These are phyloP conservation scores for Jaltomata sinuosa DNA, from an alignment of 257 asterid species.

Conservation along the genomic window DNA sequence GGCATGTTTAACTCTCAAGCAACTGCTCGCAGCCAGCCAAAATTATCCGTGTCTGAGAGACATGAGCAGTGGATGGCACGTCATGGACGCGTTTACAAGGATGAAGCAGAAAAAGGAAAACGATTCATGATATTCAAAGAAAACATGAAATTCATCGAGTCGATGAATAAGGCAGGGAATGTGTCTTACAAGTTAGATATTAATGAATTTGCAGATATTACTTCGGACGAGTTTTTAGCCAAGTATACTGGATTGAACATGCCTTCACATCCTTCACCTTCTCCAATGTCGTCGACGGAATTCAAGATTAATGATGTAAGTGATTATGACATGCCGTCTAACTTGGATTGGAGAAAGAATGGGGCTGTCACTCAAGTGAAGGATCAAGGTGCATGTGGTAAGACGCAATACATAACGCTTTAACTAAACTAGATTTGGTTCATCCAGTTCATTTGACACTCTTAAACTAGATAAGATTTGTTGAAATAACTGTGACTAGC, in stretches of 20 bases:
- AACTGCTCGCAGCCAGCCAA: background rate
- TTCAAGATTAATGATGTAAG: constrained; percentile 1
- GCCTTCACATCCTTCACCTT: background rate
- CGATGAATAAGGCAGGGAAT: constrained; percentile 17
- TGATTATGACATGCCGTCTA: background rate
- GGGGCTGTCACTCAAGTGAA: constrained; percentile 18
- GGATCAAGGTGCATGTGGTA: constrained; percentile 14
- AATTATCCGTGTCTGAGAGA: background rate
- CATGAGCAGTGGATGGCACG: constrained; percentile 29
- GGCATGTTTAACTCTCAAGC: background rate
- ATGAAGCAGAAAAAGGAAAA: constrained; percentile 16
- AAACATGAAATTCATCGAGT: constrained; percentile 23
- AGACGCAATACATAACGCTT: background rate
- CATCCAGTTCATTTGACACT: no score
- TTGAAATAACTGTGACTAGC: no score
- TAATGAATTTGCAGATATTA: constrained; percentile 36
- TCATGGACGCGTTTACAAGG: constrained; percentile 18
- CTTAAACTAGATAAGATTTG: no score
- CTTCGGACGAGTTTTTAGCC: constrained; percentile 20
- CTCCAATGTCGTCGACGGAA: background rate
- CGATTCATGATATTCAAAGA: constrained; percentile 27
- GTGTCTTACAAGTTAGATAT: constrained; percentile 20
- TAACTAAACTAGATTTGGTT: no score
- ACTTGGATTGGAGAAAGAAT: constrained; percentile 13
- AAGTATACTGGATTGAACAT: constrained; percentile 3